phyloP scores from a whole-genome alignment of 2,329 filamentous ascomycete genomes.

The Aspergillus aculeatus region DNA sequence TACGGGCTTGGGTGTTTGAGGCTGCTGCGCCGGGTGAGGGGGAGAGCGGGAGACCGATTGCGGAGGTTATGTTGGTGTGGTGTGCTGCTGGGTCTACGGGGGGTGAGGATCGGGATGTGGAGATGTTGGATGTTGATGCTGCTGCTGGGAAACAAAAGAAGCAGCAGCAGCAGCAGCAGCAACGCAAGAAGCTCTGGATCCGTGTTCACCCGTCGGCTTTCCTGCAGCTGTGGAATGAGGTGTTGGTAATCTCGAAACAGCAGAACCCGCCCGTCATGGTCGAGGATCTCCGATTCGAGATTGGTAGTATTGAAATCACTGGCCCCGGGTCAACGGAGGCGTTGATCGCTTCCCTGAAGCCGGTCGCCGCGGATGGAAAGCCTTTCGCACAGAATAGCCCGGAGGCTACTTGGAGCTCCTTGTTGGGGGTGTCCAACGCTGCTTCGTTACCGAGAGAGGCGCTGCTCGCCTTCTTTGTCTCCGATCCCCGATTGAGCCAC shows the following conservation, averaged over 20 bases:
- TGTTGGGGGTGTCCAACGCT: constrained; percentile 61
- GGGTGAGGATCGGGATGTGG: constrained; percentile 31
- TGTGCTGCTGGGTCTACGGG: constrained; percentile 45
- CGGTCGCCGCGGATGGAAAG: constrained; percentile 30
- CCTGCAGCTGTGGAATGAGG: constrained; percentile 62
- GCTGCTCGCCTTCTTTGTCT: constrained; percentile 68
- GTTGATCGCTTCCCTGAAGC: constrained; percentile 66
- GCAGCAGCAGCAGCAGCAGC: constrained; percentile 39
- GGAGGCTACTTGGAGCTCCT: constrained; percentile 41
- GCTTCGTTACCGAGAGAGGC: constrained; percentile 68
- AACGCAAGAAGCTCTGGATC: constrained; percentile 61
- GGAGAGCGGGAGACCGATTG: constrained; percentile 58
- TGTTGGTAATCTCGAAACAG: constrained; percentile 58
- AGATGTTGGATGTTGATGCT: constrained; percentile 35
- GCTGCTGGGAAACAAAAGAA: constrained; percentile 18
- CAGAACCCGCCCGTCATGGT: constrained; percentile 62
- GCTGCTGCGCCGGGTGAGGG: constrained; percentile 40
- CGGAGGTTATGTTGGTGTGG: constrained; percentile 75
- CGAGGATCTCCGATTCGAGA: constrained; percentile 68
- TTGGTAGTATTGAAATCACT: constrained; percentile 68
- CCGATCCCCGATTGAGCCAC: constrained; percentile 77
- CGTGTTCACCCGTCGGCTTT: constrained; percentile 79
- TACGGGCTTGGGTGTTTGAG: constrained; percentile 60
- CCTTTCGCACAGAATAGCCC: constrained; percentile 29
- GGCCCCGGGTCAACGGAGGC: constrained; percentile 78